phyloP scores from a whole-genome alignment of 2,329 filamentous ascomycete genomes.

The Fusarium azukiicola region DNA sequence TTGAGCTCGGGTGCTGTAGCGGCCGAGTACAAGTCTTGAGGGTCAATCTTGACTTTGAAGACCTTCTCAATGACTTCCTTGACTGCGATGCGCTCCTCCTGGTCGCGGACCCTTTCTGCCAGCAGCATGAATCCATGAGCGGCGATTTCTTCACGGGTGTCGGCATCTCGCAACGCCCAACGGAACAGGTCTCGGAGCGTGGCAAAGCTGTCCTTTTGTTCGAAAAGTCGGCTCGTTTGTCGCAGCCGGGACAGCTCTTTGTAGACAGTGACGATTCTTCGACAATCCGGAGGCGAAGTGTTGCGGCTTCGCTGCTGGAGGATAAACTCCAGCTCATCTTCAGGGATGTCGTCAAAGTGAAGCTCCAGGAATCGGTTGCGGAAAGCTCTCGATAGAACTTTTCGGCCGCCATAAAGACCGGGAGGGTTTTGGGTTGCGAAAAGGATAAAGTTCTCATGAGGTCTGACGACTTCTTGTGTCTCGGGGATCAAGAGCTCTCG shows the following conservation, averaged over 20 bases:
- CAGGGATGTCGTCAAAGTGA: constrained; percentile 98
- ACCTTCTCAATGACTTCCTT: constrained; percentile 94
- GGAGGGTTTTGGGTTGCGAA: constrained; percentile 99
- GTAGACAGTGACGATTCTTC: constrained; percentile 95
- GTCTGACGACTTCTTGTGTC: constrained; percentile 95
- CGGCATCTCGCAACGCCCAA: constrained; percentile 93
- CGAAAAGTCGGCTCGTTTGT: constrained; percentile 95
- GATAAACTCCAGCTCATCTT: constrained; percentile 95
- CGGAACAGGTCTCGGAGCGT: constrained; percentile 97
- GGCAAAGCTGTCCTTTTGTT: constrained; percentile 98
- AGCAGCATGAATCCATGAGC: constrained; percentile 98
- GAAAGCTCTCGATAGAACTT: constrained; percentile 95
- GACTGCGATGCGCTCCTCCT: constrained; percentile 91
- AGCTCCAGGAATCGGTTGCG: constrained; percentile 98
- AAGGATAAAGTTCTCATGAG: constrained; percentile 97
- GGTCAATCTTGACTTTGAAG: constrained; percentile 92
- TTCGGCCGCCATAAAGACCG: constrained; percentile 96
- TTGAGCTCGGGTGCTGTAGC: constrained; percentile 77
- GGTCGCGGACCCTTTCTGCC: constrained; percentile 95
- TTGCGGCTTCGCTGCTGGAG: constrained; percentile 92
- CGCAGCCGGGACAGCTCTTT: constrained; percentile 94
- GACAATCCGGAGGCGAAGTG: constrained; percentile 94
- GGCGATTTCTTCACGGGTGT: constrained; percentile 93
- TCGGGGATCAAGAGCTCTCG: constrained; percentile 97
- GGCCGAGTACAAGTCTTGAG: constrained; percentile 86